Conservation (phyloP, 129 eudicot species). For the Artemisia tridentata region DNA sequence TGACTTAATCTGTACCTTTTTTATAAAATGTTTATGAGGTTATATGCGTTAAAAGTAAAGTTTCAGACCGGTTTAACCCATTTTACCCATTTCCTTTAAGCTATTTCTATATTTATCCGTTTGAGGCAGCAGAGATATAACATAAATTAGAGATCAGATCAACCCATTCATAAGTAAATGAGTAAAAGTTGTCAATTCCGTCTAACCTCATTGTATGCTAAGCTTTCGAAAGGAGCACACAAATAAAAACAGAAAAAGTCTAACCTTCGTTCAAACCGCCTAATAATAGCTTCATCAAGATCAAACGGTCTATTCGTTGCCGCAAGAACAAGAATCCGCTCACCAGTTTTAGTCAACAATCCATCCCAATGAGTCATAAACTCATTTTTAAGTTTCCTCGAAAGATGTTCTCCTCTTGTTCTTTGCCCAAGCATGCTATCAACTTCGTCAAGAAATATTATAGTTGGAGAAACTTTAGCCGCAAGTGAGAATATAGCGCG, state of each 20-base stretch:
- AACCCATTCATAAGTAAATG: no score
- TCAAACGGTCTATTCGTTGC: conserved; percentile 95
- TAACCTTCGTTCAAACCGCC: conserved; percentile 97
- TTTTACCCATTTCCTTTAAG: no score
- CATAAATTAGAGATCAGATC: no score
- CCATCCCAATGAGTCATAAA: conserved; percentile 99
- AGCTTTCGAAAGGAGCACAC: neutral
- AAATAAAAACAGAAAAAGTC: conserved; percentile 2
- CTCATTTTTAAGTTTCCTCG: conserved; percentile 89
- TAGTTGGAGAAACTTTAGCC: conserved; percentile 86
- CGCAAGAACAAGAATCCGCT: conserved; percentile 91
- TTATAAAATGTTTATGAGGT: no score
- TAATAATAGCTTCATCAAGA: conserved; percentile 92
- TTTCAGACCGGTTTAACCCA: neutral
- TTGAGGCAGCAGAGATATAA: no score
- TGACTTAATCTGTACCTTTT: no score
- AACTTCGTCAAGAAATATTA: conserved; percentile 87
- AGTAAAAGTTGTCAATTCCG: neutral
- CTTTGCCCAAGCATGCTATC: conserved; percentile 97
- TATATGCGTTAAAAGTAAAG: neutral
- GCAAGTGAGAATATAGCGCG: conserved; percentile 90
- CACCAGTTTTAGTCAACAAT: conserved; percentile 67
- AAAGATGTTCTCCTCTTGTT: conserved; percentile 93
- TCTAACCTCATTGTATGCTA: neutral
- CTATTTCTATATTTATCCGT: no score